A percentile compares a stretch with the other conserved stretches of the same genome.
These are phyloP conservation scores for Noccaea caerulescens DNA, from an alignment of 345 rosid genomes.

Conservation along the genomic window DNA sequence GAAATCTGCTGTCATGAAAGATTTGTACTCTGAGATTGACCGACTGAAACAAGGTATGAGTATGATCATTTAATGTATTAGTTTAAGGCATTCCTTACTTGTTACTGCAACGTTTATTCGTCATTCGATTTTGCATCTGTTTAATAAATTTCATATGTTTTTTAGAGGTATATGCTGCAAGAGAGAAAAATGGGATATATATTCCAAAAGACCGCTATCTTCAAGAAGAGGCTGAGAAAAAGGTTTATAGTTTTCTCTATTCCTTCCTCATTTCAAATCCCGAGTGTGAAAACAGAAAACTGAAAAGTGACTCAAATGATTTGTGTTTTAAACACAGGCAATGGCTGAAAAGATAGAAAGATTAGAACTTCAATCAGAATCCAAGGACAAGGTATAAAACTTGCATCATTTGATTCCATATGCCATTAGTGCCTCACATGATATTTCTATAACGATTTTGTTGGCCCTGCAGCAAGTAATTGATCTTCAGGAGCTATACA, in stretches of 20 bases:
- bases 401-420: constrained; percentile 1
- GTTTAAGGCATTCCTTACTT: constrained; percentile 17
- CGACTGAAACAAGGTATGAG: constrained; percentile 88
- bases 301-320: background rate
- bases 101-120: background rate
- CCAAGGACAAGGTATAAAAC: constrained; percentile 78
- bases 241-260: constrained; percentile 32
- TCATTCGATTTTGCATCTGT: background rate
- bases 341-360: constrained; percentile 98
- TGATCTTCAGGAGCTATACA: constrained; percentile 89
- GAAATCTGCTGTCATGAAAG: constrained; percentile 98
- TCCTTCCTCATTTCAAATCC: constrained; percentile 14
- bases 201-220: constrained; percentile 48
- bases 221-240: constrained; percentile 50
- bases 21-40: constrained; percentile 96
- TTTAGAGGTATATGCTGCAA: constrained; percentile 48
- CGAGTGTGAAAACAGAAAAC: background rate
- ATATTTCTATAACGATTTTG: background rate
- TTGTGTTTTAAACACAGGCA: constrained; percentile 53
- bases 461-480: constrained; percentile 61
- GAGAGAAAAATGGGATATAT: constrained; percentile 48
- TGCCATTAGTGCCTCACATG: constrained; percentile 4
- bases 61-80: background rate
- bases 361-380: constrained; percentile 86
- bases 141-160: background rate